phyloP scores from a whole-genome alignment of 345 rosid genomes.

The Arabidopsis suecica region DNA sequence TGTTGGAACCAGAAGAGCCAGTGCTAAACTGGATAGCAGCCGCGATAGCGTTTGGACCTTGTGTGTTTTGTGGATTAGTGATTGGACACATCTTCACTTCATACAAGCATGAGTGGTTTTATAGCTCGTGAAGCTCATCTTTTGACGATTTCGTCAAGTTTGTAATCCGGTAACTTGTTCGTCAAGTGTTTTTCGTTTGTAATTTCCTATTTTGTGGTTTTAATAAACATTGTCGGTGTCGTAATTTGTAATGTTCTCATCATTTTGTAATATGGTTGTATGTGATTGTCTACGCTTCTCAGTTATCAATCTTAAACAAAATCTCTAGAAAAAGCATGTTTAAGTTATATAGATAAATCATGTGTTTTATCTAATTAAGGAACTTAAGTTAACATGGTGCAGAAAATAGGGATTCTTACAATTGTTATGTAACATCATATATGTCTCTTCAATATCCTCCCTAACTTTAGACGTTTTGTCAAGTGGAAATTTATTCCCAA shows the following conservation, averaged over 20 bases:
- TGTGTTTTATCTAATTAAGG: no score
- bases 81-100: not conserved
- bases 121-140: not conserved
- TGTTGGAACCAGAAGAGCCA: not conserved
- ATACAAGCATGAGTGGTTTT: conserved; percentile 4
- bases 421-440: no score
- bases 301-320: no score
- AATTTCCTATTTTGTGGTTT: not conserved
- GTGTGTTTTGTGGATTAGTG: not conserved
- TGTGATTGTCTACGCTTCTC: not conserved
- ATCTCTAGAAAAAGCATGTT: not conserved
- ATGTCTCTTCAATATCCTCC: no score
- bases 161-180: not conserved
- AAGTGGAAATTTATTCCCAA: no score
- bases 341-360: no score
- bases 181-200: not conserved
- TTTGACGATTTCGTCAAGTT: not conserved
- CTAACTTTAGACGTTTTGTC: no score
- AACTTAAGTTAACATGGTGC: no score
- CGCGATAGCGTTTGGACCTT: not conserved
- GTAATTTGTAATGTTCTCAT: not conserved
- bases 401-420: no score
- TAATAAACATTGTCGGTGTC: not conserved
- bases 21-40: not conserved
- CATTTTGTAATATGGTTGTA: not conserved